Conservation (phyloP, 202 grass and related monocot genomes). For the Schoenoplectus triqueter region DNA sequence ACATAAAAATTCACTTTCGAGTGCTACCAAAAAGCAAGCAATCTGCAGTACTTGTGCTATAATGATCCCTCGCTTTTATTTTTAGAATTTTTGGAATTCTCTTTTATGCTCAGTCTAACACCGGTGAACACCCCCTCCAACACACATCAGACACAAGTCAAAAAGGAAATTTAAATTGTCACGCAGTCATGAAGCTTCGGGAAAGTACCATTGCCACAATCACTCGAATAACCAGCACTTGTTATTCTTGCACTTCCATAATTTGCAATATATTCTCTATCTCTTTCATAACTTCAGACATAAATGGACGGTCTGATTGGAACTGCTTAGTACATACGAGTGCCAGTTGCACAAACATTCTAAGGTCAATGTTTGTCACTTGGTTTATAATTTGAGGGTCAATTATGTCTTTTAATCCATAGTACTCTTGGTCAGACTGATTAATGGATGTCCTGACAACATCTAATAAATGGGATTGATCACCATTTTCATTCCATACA, state of each 20-base stretch:
- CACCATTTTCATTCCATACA: slow-evolving; percentile 37
- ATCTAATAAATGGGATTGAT: slow-evolving; percentile 42
- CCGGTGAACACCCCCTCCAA: too few relatives aligned
- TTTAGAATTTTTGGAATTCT: too few relatives aligned
- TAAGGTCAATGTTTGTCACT: slow-evolving; percentile 42
- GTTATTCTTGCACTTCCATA: slow-evolving; percentile 30
- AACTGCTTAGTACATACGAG: slow-evolving; percentile 58
- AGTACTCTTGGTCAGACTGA: slow-evolving; percentile 47
- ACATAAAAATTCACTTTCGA: too few relatives aligned
- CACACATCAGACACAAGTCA: too few relatives aligned
- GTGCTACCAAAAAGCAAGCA: too few relatives aligned
- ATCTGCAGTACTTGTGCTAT: too few relatives aligned
- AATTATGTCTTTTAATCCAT: slow-evolving; percentile 30
- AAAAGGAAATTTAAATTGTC: too few relatives aligned
- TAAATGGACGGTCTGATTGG: slow-evolving; percentile 48
- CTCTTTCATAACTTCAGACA: slow-evolving; percentile 66
- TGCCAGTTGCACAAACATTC: slow-evolving; percentile 69
- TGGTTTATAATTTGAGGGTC: slow-evolving; percentile 55
- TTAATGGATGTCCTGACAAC: slow-evolving; percentile 60
- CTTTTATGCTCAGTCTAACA: too few relatives aligned
- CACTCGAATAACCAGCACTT: background rate
- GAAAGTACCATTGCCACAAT: too few relatives aligned
- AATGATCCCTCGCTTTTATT: too few relatives aligned
- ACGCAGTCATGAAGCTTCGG: too few relatives aligned
- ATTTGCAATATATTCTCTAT: slow-evolving; percentile 71